Evolutionary conservation across 805 yeast species (phyloP).

Genomic region (Yamadazyma sp.): DNA sequence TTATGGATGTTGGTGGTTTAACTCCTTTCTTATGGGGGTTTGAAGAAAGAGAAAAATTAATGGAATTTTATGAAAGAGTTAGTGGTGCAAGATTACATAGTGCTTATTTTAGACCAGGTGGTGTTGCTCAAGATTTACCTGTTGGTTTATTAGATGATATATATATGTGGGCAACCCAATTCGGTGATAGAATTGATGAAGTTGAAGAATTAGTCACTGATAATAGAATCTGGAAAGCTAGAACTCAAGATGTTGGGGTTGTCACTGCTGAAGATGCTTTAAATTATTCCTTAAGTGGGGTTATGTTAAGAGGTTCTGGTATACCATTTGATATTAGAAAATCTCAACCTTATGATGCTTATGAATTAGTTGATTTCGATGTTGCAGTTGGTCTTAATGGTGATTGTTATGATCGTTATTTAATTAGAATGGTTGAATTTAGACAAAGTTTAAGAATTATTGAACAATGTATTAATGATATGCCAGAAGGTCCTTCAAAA

Average conservation of each 20-base stretch:
- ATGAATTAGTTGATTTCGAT: conserved; percentile 81
- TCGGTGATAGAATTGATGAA: conserved; percentile 89
- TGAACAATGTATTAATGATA: conserved; percentile 84
- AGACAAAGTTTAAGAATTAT: conserved; percentile 87
- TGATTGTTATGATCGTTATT: conserved; percentile 88
- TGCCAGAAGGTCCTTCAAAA: conserved; percentile 90
- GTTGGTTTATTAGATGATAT: conserved; percentile 84
- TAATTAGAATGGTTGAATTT: conserved; percentile 87
- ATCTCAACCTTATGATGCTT: conserved; percentile 87
- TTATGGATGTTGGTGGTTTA: conserved; percentile 93
- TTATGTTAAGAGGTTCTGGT: conserved; percentile 90
- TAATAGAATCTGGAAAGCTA: conserved; percentile 88
- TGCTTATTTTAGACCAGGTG: conserved; percentile 89
- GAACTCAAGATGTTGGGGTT: conserved; percentile 77
- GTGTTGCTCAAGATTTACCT: conserved; percentile 85
- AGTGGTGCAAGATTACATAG: conserved; percentile 88
- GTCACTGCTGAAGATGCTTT: conserved; percentile 85
- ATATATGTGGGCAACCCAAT: conserved; percentile 95
- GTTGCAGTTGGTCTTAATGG: conserved; percentile 84
- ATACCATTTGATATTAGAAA: conserved; percentile 83
- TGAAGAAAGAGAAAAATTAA: conserved; percentile 88
- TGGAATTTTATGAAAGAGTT: conserved; percentile 90
- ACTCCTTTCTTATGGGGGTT: conserved; percentile 94
- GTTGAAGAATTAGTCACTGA: conserved; percentile 86
- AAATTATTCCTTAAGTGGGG: conserved; percentile 78